Percentiles rank a stretch among this genome's conserved stretches.
These are phyloP conservation scores for Penicillium diatomitis DNA, from an alignment of 495 filamentous ascomycete species.

Conservation along the genomic window DNA sequence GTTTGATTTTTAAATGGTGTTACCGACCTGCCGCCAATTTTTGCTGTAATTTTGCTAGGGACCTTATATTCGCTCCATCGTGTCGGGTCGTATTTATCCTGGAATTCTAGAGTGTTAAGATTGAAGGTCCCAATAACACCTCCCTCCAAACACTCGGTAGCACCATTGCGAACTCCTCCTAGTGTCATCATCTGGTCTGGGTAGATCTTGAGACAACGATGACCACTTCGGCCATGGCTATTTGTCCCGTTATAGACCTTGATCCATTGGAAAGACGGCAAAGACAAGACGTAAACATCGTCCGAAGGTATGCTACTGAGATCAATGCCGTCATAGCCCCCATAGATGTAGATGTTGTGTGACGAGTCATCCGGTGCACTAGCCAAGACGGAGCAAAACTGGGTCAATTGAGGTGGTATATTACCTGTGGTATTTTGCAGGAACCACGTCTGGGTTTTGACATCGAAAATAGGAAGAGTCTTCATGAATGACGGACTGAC, in stretches of 20 bases:
- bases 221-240: constrained; percentile 47
- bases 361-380: constrained; percentile 51
- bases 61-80: constrained; percentile 51
- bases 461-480: constrained; percentile 61
- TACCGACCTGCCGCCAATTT: constrained; percentile 54
- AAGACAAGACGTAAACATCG: constrained; percentile 63
- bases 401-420: constrained; percentile 41
- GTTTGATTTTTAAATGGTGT: not conserved
- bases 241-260: constrained; percentile 41
- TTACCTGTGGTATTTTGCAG: constrained; percentile 50
- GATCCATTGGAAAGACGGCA: constrained; percentile 73
- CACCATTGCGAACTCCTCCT: constrained; percentile 40
- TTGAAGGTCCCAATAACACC: constrained; percentile 56
- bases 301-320: constrained; percentile 35
- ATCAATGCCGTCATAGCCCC: constrained; percentile 50
- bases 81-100: constrained; percentile 50
- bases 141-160: constrained; percentile 38
- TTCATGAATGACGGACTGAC: constrained; percentile 52
- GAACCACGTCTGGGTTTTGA: constrained; percentile 43
- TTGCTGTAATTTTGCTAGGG: constrained; percentile 43
- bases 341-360: constrained; percentile 69
- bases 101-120: constrained; percentile 48
- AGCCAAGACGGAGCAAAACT: constrained; percentile 60
- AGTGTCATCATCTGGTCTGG: constrained; percentile 66
- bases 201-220: constrained; percentile 59